Base-by-base conservation (phyloP, 331 rosid species). In the Telfairia occidentalis region DNA sequence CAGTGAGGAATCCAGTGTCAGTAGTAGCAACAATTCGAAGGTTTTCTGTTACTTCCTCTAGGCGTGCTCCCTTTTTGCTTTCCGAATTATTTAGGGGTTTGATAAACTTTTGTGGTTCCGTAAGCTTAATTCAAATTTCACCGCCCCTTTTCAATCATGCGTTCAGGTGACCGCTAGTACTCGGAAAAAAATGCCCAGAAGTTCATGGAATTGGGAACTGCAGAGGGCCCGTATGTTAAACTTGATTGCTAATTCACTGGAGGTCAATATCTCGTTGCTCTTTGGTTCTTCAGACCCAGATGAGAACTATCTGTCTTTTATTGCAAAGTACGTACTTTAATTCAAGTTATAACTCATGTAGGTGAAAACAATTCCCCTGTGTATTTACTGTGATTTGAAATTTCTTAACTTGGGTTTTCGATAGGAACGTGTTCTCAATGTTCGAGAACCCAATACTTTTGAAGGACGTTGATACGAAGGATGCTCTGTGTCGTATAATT, bases 161-260 rank as follows among this genome's bases (percentile, higher is more conserved):
- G 58, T 76, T 76, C 78, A 93, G 98, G 89, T 77, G 50, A 78
- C 86, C 29, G 86, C 82, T 34, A 86, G 79, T 76, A 54, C 87
- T 37, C 90, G 89, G 87, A 94, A 89, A 89, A 94, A 94, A 78
- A 81, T 61, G 30, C 64, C 79, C 0, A 61, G 54, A n/a, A 90
- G 83, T 70, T 84, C 92, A 26, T 91, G 97, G 98, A 88, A 88
- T 71, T 94, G 96, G 98, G 98, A 91, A 84, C 77, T 87, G 28
- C 96, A 88, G 35, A 88, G 98, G 83, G 85, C 86, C 38, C 88
- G 96, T 30, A 87, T 94, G 76, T 96, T 94, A 67, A 83, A 81
- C 43, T 88, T 91, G 81, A 88, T 94, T 81, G 98, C 97, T 55
- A 94, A 90, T 72, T 94, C 98, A 30, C 38, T 94, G 82, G 98